Base-by-base conservation (phyloP, 2,329 filamentous ascomycete genomes). In the Talaromyces atroroseus region DNA sequence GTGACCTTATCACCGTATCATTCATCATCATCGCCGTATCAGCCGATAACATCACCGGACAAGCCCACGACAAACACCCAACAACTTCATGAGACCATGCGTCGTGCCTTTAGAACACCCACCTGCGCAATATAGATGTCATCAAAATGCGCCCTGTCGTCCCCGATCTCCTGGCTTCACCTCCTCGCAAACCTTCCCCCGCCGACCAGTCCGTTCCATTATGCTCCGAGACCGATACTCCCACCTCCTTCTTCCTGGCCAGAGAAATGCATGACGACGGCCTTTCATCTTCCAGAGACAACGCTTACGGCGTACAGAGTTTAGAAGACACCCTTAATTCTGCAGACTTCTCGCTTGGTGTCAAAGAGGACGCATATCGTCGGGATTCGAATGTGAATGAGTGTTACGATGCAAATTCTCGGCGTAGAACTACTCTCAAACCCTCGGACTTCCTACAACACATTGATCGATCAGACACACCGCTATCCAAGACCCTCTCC, bases 181-280 rank as follows among this genome's bases (percentile, higher is more conserved):
- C 62, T 58, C 65, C 65, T 63, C 72, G 66, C 62, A 76, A 74
- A 62, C 60, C 63, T 50, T 70, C 67, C 58, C 63, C 66, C 49
- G 68, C 66, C 53, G 65, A 63, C 49, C 65, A 58, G 29, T 61
- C 64, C 58, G 62, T 63, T 61, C 59, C 65, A 60, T 67, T 69
- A 57, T 68, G 65, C 63, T 66, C 65, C 55, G 71, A 76, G 29
- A 67, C 64, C 62, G 63, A 67, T 56, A 72, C 72, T 59, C 81
- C 81, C 44, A 80, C 80, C 51, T 80, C 80, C 52, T 85, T 85
- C 75, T 84, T 85, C 68, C 72, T 86, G 59, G 75, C 78, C 59
- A 81, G 78, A 61, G 80, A 59, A 6, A 24, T 21, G 12, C 23
- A 57, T 21, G 50, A 52, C 34, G 51, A 55, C 34, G 48, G 52